Evolutionary conservation across 2,329 filamentous ascomycete genomes (phyloP).

Genomic region (Diaporthe helianthi): DNA sequence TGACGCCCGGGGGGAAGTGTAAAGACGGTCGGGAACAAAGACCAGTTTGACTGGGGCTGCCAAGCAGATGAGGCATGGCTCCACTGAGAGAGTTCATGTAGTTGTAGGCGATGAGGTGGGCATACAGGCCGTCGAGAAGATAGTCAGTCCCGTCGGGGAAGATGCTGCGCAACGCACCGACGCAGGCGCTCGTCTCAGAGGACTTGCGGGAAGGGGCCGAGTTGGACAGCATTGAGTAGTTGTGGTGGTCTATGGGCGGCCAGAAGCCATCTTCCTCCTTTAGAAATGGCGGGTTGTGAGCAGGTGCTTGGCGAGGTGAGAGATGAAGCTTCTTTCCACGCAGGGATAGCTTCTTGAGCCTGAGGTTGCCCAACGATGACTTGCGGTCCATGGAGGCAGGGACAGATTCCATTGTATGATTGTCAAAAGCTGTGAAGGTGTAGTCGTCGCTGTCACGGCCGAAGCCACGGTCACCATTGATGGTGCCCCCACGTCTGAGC

Average conservation of each 20-base stretch:
- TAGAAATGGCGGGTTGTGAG: background rate
- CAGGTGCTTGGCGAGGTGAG: slow-evolving; percentile 10
- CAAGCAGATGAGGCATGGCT: slow-evolving; percentile 1
- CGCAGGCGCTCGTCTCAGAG: slow-evolving; percentile 29
- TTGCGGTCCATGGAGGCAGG: slow-evolving; percentile 16
- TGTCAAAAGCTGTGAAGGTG: slow-evolving; percentile 29
- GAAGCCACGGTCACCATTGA: slow-evolving; percentile 15
- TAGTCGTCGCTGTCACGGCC: slow-evolving; percentile 36
- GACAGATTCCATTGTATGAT: background rate
- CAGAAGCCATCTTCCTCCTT: slow-evolving; percentile 22
- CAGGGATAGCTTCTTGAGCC: slow-evolving; percentile 26
- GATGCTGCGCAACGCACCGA: slow-evolving; percentile 53
- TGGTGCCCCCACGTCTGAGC: slow-evolving; percentile 48
- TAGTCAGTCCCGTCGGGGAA: slow-evolving; percentile 61
- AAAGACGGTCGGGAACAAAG: slow-evolving; percentile 17
- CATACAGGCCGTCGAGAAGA: slow-evolving; percentile 65
- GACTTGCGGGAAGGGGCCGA: background rate
- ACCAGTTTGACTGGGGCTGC: background rate
- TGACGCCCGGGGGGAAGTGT: slow-evolving; percentile 32
- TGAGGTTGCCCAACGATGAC: slow-evolving; percentile 21
- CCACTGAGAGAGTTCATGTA: slow-evolving; percentile 54
- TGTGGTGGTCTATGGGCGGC: slow-evolving; percentile 13
- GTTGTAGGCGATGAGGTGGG: slow-evolving; percentile 65
- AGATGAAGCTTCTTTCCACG: slow-evolving; percentile 27
- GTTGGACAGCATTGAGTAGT: slow-evolving; percentile 6